Conservation (phyloP, 768 basidiomycete genomes). For the Inosperma sp. region DNA sequence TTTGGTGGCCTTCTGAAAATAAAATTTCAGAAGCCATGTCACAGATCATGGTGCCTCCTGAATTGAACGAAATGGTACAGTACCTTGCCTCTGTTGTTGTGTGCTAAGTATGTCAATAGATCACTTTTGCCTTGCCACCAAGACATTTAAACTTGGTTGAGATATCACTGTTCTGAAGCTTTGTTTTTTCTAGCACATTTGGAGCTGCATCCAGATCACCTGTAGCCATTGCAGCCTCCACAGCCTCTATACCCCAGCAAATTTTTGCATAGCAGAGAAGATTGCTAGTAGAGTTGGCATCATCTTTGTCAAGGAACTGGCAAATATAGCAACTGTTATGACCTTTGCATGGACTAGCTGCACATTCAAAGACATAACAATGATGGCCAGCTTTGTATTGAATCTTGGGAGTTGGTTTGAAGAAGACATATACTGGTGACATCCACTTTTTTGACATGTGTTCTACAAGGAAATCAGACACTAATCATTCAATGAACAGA, state of each 20-base stretch:
- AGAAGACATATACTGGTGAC: slow-evolving; percentile 34
- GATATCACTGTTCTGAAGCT: slow-evolving; percentile 22
- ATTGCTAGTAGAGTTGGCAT: too few species aligned
- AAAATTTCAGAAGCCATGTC: too few species aligned
- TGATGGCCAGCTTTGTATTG: slow-evolving; percentile 1
- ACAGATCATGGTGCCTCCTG: too few species aligned
- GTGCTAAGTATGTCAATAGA: slow-evolving; percentile 14
- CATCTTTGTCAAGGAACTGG: slow-evolving; percentile 27
- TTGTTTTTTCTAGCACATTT: not conserved
- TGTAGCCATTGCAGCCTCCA: slow-evolving; percentile 9
- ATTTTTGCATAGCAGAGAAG: too few species aligned
- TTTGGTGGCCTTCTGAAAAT: too few species aligned
- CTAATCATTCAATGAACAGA: not conserved
- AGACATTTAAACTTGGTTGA: slow-evolving; percentile 26
- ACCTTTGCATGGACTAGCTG: slow-evolving; percentile 16
- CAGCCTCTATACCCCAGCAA: slow-evolving; percentile 31
- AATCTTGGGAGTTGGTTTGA: slow-evolving; percentile 14
- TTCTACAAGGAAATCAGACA: not conserved
- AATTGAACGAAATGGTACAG: too few species aligned
- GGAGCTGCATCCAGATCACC: not conserved
- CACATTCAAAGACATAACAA: too few species aligned
- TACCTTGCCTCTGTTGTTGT: slow-evolving; percentile 8
- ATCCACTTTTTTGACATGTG: too few species aligned
- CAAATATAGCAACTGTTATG: not conserved
- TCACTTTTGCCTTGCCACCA: slow-evolving; percentile 22